These are phyloP conservation scores for Silene conica DNA, from an alignment of 148 eudicot species.

Conservation along the genomic window DNA sequence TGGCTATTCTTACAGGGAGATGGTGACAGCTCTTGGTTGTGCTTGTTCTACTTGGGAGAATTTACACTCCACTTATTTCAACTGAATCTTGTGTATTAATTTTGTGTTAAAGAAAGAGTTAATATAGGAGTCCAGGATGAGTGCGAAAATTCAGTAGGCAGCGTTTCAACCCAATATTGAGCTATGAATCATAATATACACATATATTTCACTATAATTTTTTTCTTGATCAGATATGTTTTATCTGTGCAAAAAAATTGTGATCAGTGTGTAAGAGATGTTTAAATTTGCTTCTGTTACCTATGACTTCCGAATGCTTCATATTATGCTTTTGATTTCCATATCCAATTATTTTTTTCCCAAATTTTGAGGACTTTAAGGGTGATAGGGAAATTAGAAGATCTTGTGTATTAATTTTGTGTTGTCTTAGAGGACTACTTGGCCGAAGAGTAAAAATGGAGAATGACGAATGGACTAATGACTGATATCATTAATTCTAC, in stretches of 20 bases:
- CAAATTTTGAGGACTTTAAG: background rate
- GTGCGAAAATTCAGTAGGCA: background rate
- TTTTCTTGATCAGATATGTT: background rate
- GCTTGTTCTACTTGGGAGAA: background rate
- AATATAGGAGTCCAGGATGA: background rate
- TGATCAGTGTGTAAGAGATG: background rate
- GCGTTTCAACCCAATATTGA: background rate
- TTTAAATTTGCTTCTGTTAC: background rate
- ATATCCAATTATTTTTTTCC: background rate
- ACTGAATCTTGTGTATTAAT: too few species aligned
- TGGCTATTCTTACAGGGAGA: background rate
- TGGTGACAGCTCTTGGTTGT: background rate
- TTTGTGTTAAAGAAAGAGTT: too few species aligned
- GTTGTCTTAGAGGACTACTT: background rate
- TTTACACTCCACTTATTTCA: background rate
- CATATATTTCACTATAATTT: too few species aligned
- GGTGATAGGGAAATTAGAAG: background rate
- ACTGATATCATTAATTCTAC: constrained; percentile 14
- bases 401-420: background rate
- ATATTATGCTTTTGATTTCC: background rate
- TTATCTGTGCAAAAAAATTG: background rate
- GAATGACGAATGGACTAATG: too few species aligned
- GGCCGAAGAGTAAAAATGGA: background rate
- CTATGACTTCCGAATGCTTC: background rate
- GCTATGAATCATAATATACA: background rate